These are phyloP conservation scores for Tolypocladium sp. DNA, from an alignment of 2,329 filamentous ascomycete genomes.

Conservation along the genomic window DNA sequence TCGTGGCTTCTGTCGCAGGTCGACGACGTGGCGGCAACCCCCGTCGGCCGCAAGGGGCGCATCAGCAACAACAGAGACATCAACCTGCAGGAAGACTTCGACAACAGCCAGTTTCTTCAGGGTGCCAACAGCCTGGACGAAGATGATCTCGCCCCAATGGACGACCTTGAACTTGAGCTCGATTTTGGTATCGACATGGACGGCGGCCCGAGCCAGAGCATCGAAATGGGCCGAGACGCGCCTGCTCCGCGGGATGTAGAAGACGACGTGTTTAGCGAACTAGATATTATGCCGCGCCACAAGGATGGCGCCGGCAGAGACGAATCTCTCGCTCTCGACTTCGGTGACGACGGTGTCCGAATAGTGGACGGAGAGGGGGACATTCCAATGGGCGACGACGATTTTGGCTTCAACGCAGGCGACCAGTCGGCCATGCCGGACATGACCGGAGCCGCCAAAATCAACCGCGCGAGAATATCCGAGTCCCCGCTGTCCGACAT, in stretches of 20 bases:
- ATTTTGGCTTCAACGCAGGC: conserved; percentile 55
- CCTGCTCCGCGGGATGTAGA: conserved; percentile 58
- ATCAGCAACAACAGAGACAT: conserved; percentile 55
- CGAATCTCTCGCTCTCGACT: conserved; percentile 42
- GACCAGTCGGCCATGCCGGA: conserved; percentile 50
- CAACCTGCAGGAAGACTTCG: conserved; percentile 59
- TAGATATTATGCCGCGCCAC: conserved; percentile 46
- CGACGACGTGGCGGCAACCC: conserved; percentile 47
- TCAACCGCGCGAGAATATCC: conserved; percentile 52
- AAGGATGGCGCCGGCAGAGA: conserved; percentile 50
- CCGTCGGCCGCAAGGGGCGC: conserved; percentile 47
- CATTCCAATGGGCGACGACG: conserved; percentile 50
- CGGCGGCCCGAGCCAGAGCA: conserved; percentile 55
- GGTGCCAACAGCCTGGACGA: conserved; percentile 52
- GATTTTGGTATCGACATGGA: conserved; percentile 69
- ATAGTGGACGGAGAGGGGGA: conserved; percentile 58
- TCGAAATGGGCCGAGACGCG: conserved; percentile 87
- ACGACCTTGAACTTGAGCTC: conserved; percentile 63
- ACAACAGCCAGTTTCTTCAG: conserved; percentile 73
- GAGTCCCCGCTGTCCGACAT: conserved; percentile 64
- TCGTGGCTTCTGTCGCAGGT: conserved; percentile 74
- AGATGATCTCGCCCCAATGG: conserved; percentile 46
- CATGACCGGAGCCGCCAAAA: conserved; percentile 33
- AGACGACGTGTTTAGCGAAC: conserved; percentile 59
- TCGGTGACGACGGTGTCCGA: conserved; percentile 44